A percentile compares a stretch with the other conserved stretches of the same genome.
Conservation (phyloP, 1,139 yeast species). For the Eremothecium sinecaudum region DNA sequence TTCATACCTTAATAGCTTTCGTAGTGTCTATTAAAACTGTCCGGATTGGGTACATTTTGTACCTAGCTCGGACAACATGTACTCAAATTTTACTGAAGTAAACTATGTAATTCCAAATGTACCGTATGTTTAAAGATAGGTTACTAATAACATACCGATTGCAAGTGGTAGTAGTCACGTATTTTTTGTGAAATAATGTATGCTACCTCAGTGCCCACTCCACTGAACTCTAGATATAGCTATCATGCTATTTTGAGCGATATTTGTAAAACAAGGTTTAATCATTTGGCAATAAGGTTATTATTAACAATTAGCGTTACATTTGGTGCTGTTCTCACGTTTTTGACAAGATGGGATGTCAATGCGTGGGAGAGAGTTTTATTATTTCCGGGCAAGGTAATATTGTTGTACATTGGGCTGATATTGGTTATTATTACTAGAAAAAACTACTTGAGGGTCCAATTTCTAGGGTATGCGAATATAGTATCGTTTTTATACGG, state of each 20-base stretch:
- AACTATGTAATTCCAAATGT: too few species aligned
- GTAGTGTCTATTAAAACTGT: too few species aligned
- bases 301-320: slow-evolving; percentile 30
- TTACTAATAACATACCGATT: too few species aligned
- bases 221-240: slow-evolving; percentile 25
- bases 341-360: slow-evolving; percentile 16
- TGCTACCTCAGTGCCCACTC: slow-evolving; percentile 11
- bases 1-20: too few species aligned
- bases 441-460: slow-evolving; percentile 43
- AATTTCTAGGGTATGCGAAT: slow-evolving; percentile 43
- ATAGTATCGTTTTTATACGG: slow-evolving; percentile 41
- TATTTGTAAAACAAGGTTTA: slow-evolving; percentile 34
- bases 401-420: slow-evolving; percentile 32
- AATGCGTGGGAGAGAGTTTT: slow-evolving; percentile 22
- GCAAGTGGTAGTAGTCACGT: too few species aligned
- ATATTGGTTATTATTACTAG: slow-evolving; percentile 42
- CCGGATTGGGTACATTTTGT: too few species aligned
- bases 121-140: too few species aligned
- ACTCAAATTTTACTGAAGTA: too few species aligned
- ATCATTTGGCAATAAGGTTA: slow-evolving; percentile 33
- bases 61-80: too few species aligned
- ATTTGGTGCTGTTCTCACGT: slow-evolving; percentile 26
- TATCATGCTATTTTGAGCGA: slow-evolving; percentile 35
- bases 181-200: too few species aligned
- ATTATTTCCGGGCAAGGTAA: slow-evolving; percentile 28